These are phyloP conservation scores for Cryptosporidium xiaoi DNA, from an alignment of 169 alveolate genomes.

Conservation along the genomic window DNA sequence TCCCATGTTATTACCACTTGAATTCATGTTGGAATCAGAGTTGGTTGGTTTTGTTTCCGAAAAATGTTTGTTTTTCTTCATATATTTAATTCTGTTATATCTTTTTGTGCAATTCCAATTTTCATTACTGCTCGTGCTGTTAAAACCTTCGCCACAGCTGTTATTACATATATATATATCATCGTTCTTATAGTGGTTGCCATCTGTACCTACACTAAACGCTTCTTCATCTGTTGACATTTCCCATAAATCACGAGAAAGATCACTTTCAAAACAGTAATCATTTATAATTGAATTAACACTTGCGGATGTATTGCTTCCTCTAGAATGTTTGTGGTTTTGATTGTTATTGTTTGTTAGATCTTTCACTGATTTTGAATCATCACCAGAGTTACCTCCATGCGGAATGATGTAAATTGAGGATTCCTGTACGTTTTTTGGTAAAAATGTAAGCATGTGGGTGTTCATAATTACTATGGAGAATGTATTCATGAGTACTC, in stretches of 20 bases:
- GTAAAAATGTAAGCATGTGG: slow-evolving; percentile 47
- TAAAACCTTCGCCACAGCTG: neutral
- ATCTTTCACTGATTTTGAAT: neutral
- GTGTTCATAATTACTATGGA: slow-evolving; percentile 23
- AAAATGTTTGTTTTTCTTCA: neutral
- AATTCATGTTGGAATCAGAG: neutral
- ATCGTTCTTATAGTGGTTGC: neutral
- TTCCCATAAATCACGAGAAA: slow-evolving; percentile 57
- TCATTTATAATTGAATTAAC: slow-evolving; percentile 33
- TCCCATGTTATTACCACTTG: neutral
- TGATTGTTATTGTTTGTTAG: neutral
- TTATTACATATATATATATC: neutral
- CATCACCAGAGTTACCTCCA: neutral
- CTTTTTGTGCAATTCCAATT: neutral
- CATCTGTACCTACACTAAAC: neutral
- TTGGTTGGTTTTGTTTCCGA: neutral
- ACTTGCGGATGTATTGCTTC: slow-evolving; percentile 10
- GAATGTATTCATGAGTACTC: slow-evolving; percentile 29
- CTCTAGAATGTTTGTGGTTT: neutral
- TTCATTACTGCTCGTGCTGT: neutral
- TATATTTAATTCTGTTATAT: neutral
- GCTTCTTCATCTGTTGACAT: slow-evolving; percentile 27
- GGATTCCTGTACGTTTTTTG: slow-evolving; percentile 17
- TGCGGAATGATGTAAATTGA: neutral
- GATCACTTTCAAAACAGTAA: slow-evolving; percentile 22